Evolutionary conservation across 345 rosid species (phyloP).

Genomic region (Syzygium jambos): DNA sequence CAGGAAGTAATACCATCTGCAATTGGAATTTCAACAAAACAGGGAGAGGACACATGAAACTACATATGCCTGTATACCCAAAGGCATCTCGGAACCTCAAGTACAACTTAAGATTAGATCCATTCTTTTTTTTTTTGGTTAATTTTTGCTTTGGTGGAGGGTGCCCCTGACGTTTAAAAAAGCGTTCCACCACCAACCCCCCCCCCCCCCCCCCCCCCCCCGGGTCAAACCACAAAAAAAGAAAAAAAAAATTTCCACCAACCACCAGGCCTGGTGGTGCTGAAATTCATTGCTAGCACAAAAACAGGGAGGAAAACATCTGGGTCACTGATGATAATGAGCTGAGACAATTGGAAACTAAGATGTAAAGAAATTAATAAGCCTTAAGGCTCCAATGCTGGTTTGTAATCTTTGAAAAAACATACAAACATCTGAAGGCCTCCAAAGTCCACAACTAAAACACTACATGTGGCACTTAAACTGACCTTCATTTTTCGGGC

Average conservation of each 20-base stretch:
- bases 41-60: neutral
- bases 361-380: neutral
- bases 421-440: neutral
- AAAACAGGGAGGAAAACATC: neutral
- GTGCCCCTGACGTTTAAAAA: neutral
- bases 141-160: neutral
- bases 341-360: neutral
- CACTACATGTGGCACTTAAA: neutral
- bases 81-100: neutral
- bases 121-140: neutral
- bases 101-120: neutral
- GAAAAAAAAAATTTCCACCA: neutral
- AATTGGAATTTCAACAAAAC: neutral
- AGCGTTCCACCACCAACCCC: neutral
- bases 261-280: neutral
- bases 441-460: neutral
- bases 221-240: neutral
- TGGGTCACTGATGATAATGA: neutral
- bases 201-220: neutral
- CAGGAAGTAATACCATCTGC: neutral
- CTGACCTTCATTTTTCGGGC: slow-evolving; percentile 33
- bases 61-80: neutral
- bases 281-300: neutral
- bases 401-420: neutral
- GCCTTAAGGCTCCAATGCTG: neutral